Percentiles rank a stretch among this genome's conserved stretches.
phyloP scores from a whole-genome alignment of 2,329 filamentous ascomycete species.

The Colletotrichum orchidophilum region DNA sequence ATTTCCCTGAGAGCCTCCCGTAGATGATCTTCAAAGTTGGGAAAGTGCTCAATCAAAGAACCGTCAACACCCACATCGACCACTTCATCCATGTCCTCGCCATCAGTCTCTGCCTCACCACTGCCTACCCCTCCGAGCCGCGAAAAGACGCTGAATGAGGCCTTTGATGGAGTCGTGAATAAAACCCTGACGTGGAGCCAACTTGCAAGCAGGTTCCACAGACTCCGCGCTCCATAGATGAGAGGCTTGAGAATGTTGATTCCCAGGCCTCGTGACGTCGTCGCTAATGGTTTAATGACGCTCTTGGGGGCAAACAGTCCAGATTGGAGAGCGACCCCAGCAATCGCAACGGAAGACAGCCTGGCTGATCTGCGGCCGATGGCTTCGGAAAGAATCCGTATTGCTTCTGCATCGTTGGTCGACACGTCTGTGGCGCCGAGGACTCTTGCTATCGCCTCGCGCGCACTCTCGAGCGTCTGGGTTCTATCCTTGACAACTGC shows the following conservation, averaged over 20 bases:
- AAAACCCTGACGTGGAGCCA: slow-evolving; percentile 4
- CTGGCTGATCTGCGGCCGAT: slow-evolving; percentile 37
- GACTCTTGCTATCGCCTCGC: slow-evolving; percentile 40
- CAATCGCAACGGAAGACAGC: slow-evolving; percentile 37
- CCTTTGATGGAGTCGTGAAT: background rate
- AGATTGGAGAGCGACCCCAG: slow-evolving; percentile 37
- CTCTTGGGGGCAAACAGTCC: slow-evolving; percentile 20
- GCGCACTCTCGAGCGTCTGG: slow-evolving; percentile 61
- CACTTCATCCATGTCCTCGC: slow-evolving; percentile 52
- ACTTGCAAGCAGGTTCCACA: background rate
- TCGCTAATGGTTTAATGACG: background rate
- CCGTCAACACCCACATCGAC: slow-evolving; percentile 77
- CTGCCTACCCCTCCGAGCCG: background rate
- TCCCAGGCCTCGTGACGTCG: background rate
- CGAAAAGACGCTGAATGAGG: fast-evolving
- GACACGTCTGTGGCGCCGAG: slow-evolving; percentile 53
- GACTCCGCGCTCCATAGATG: slow-evolving; percentile 1
- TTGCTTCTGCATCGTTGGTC: slow-evolving; percentile 68
- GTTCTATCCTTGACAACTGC: slow-evolving; percentile 68
- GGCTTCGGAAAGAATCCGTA: slow-evolving; percentile 62
- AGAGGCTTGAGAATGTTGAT: slow-evolving; percentile 5
- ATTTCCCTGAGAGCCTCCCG: slow-evolving; percentile 71
- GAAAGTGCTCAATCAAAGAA: slow-evolving; percentile 77
- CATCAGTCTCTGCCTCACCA: background rate
- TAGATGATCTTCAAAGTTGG: slow-evolving; percentile 72